Evolutionary conservation across 495 filamentous ascomycete species (phyloP), one percentile per base, ranked within the genome.

Genomic region (Penicillium flavigenum): DNA sequence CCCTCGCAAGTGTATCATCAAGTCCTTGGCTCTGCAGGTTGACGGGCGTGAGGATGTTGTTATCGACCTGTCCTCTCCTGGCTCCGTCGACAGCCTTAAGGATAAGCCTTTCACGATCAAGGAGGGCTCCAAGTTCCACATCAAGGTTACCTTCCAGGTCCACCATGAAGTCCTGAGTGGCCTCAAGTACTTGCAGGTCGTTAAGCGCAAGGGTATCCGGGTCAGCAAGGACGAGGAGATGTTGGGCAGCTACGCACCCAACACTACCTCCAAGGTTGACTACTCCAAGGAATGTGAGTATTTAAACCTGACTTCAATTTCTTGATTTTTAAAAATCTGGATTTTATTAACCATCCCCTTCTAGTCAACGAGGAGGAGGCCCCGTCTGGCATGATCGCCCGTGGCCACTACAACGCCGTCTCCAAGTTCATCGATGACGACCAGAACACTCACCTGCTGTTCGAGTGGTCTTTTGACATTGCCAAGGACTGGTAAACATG

Each of bases 351-450:
- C 22, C 12, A 8, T 32, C 26, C 20, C 12, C 6, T 47, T 26
- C 39, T 50, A 98, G 94, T 98, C 80, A 80, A 87, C 56, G 79
- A 88, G 64, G 91, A 96, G 66, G 90, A 94, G 54, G 94, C 94
- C 14, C 94, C 94, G 17, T 84, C 86, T 16, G 93, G 92, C 69
- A 91, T 96, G 86, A 64, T 96, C 9, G 87, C 82, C 55, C 86
- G 94, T 46, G 95, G 91, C 48, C 80, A 87, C 71, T 98, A 98
- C 79, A 84, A 88, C 46, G 93, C 91, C 19, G 76, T 81, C 47
- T 94, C 88, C 51, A 89, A 82, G 71, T 98, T 98, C 73, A 77
- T 94, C 53, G 94, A 98, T 69, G 94, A 98, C 59, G 94, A 98
- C 75, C 80, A 89, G 59, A 83, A 90, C 70, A 84, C 79, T 31